Base-by-base conservation (phyloP, 2,329 filamentous ascomycete species). In the Penicillium sp. region DNA sequence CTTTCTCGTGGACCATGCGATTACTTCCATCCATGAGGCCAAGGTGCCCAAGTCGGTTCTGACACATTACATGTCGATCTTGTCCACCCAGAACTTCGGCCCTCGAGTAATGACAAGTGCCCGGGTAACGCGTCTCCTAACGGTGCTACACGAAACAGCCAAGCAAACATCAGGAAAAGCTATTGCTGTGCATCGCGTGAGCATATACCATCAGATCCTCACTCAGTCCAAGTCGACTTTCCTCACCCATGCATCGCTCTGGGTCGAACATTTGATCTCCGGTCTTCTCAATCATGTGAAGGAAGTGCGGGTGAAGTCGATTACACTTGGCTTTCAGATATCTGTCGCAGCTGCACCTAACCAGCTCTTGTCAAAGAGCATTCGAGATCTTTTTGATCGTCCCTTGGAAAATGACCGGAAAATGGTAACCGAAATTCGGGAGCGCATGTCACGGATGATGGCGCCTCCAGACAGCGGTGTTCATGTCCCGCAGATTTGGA, bases 401-500 rank as follows among this genome's bases (percentile, higher is more conserved):
- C 62, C 67, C 15, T 59, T 66, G 3, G 69, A 73, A 21, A 61
- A 81, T 14, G 77, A 78, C 33, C 73, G 74, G 38, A 81, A 73
- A 13, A 87, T 89, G 54, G 80, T 83, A 25, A 78, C 84, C 7
- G 83, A 82, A 54, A 82, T 91, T 51, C 78, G 79, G 27, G 72
- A 78, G 14, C 78, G 80, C 20, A 72, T 97, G 37, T 77, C 77
- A 40, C 71, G 74, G 8, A 87, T 93, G 81, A 74, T 84, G 50
- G 57, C 69, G 4, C 67, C 70, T 17, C 77, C 81, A 48, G 77
- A 81, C 9, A 76, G 79, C 15, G 79, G 78, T 7, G 64, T 74
- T 0, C 74, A 80, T 26, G 89, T 94, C 1, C 90, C 93, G 4
- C 86, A 89, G 50, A 87, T 97, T 15, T 97, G 91, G 91, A 85